Evolutionary conservation across 169 alveolate species (phyloP).

Genomic region (Condylostoma magnum): DNA sequence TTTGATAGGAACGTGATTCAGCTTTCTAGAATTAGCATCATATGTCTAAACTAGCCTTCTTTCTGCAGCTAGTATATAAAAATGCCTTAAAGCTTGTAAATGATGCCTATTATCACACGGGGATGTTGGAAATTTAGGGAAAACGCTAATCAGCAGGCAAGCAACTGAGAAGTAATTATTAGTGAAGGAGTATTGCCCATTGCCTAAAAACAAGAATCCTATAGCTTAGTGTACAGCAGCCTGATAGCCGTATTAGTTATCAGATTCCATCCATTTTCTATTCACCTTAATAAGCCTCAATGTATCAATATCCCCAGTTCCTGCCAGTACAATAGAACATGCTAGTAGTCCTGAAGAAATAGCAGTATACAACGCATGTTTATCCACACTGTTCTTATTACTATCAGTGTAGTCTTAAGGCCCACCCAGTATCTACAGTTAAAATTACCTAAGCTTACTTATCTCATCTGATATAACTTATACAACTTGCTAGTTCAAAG

Average conservation of each 20-base stretch:
- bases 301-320: slow-evolving; percentile 79
- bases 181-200: slow-evolving; percentile 74
- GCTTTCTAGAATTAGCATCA: slow-evolving; percentile 70
- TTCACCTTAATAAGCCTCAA: slow-evolving; percentile 63
- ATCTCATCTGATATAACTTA: neutral
- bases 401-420: slow-evolving; percentile 27
- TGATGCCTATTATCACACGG: slow-evolving; percentile 80
- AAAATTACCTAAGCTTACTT: slow-evolving; percentile 32
- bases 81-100: slow-evolving; percentile 82
- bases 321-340: slow-evolving; percentile 77
- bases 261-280: slow-evolving; percentile 72
- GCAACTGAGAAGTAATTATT: slow-evolving; percentile 69
- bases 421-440: slow-evolving; percentile 38
- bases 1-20: slow-evolving; percentile 30
- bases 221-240: slow-evolving; percentile 79
- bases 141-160: slow-evolving; percentile 62
- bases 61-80: slow-evolving; percentile 80
- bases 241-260: slow-evolving; percentile 78
- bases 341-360: slow-evolving; percentile 72
- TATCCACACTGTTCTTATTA: slow-evolving; percentile 73
- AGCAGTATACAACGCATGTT: slow-evolving; percentile 70
- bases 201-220: slow-evolving; percentile 82
- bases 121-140: slow-evolving; percentile 75
- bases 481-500: slow-evolving; percentile 65
- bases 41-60: slow-evolving; percentile 62